phyloP scores from a whole-genome alignment of 2,329 filamentous ascomycete genomes.

The Gaeumannomyces tritici region DNA sequence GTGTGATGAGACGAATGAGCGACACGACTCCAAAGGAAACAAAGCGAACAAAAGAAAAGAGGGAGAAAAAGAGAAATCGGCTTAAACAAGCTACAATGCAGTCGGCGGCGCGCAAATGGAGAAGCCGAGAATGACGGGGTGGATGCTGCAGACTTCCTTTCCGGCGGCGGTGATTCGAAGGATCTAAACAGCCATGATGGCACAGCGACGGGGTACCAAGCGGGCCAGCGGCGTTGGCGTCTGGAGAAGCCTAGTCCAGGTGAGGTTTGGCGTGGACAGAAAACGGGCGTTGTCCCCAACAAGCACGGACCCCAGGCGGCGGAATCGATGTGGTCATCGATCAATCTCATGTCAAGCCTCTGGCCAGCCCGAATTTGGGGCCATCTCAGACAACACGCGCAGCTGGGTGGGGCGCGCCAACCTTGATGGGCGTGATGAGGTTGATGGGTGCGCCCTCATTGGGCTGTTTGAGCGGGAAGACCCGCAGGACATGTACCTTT shows the following conservation, averaged over 20 bases:
- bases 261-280: not conserved
- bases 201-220: not conserved
- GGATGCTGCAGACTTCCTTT: not conserved
- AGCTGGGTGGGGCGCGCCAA: not conserved
- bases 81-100: not conserved
- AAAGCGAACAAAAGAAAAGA: not conserved
- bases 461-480: not conserved
- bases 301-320: not conserved
- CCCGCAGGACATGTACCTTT: too few relatives aligned
- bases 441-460: not conserved
- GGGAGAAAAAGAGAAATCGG: too few relatives aligned
- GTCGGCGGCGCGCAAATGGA: too few relatives aligned
- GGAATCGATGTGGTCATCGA: slow-evolving; percentile 1
- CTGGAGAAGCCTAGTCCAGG: not conserved
- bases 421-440: not conserved
- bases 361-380: not conserved
- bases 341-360: not conserved
- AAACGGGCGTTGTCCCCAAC: not conserved
- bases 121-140: not conserved
- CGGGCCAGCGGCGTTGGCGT: not conserved
- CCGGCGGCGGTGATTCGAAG: not conserved
- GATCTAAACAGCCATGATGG: not conserved
- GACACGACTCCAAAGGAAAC: not conserved
- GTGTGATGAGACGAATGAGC: not conserved
- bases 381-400: not conserved